Base-by-base conservation (phyloP, 345 rosid species). In the Linum trigynum region DNA sequence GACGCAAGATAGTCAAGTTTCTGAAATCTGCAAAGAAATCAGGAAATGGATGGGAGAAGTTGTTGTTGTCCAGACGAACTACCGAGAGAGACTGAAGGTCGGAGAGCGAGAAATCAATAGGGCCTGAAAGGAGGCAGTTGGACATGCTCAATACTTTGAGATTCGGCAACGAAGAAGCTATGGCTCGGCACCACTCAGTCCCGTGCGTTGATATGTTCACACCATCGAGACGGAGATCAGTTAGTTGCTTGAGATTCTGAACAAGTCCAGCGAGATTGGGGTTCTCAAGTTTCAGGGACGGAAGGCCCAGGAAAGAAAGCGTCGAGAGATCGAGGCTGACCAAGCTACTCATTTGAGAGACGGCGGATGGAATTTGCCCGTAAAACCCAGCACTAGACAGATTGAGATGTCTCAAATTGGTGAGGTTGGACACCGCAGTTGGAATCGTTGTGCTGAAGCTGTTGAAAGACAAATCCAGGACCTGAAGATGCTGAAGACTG, bases 401-500 rank as follows among this genome's bases (percentile, higher is more conserved):
- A 12, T n/a, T 43, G 74, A 50, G 64, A 60, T 72, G 37, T 35
- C 5, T 23, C 67, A 86, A 61, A 39, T 66, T 48, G 14, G 70
- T 63, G 2, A 86, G 76, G 15, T 70, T 75, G 0, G 39, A 79
- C 8, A 83, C 69, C 57, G 60, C 57, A 2, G 66, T 14, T 14
- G 88, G 82, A 9, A 40, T 10, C 23, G 43, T 0, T 23, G 64
- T 66, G n/a, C 5, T 67, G 72, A 83, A 71, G 5, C 9, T 55
- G 70, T 81, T 85, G 53, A 39, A 57, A 15, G 81, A 71, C 73
- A 86, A 55, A 69, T 83, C 75, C 41, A 86, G 79, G 4, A 58
- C 59, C 72, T 55, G 67, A 1, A 83, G 82, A 74, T 70, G 57
- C 39, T 32, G 71, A 50, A 86, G 78, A 57, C 23, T 5, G 67